Conservation (phyloP, 441 rosid genomes). For the Brassica hybrid region DNA sequence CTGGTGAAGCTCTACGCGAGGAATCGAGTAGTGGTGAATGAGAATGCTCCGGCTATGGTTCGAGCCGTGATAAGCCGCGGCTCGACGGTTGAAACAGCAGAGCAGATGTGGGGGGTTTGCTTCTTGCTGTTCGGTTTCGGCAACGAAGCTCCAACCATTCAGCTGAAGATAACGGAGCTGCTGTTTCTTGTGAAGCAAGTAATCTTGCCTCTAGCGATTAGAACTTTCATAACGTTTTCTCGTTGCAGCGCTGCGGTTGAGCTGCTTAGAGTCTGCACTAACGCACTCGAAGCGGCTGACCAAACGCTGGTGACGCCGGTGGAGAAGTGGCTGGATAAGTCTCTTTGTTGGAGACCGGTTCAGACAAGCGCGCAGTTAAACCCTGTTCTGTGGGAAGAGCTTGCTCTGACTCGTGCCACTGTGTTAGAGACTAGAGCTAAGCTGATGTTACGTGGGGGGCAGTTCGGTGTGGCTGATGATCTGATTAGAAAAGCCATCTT, state of each 20-base stretch:
- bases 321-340: conserved; percentile 80
- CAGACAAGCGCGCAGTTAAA: conserved; percentile 86
- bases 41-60: conserved; percentile 69
- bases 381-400: conserved; percentile 92
- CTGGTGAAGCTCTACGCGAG: conserved; percentile 72
- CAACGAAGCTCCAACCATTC: conserved; percentile 62
- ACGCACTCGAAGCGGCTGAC: conserved; percentile 83
- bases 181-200: conserved; percentile 63
- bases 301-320: conserved; percentile 88
- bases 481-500: conserved; percentile 85
- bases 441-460: conserved; percentile 86
- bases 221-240: conserved; percentile 75
- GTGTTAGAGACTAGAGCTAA: conserved; percentile 94
- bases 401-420: conserved; percentile 81
- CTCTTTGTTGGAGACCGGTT: conserved; percentile 89
- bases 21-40: conserved; percentile 52
- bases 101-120: conserved; percentile 86
- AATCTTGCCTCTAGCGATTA: conserved; percentile 75
- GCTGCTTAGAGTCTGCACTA: conserved; percentile 81
- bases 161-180: conserved; percentile 71
- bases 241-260: conserved; percentile 83
- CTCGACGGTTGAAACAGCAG: conserved; percentile 57
- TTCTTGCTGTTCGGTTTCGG: conserved; percentile 80
- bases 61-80: conserved; percentile 74
- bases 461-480: conserved; percentile 83